A percentile compares a stretch with the other conserved stretches of the same genome.
Evolutionary conservation across 2,329 filamentous ascomycete genomes (phyloP).

Genomic region (Metarhizium humberi): DNA sequence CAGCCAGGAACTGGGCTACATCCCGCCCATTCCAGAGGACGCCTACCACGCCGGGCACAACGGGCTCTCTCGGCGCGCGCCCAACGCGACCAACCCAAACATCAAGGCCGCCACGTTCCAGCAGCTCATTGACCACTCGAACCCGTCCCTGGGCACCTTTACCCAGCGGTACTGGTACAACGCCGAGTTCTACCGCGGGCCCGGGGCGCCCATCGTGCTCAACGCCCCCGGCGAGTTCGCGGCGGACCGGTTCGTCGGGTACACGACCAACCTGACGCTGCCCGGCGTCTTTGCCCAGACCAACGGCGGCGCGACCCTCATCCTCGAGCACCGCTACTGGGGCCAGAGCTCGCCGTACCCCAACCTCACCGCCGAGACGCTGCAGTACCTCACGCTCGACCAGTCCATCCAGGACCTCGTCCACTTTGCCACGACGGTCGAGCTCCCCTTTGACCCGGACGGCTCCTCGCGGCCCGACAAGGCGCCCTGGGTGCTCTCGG

Average conservation of each 20-base stretch:
- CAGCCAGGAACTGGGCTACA: not conserved
- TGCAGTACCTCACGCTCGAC: slow-evolving; percentile 70
- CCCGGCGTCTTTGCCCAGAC: slow-evolving; percentile 55
- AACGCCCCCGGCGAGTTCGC: slow-evolving; percentile 56
- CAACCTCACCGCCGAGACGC: slow-evolving; percentile 53
- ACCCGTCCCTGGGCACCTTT: slow-evolving; percentile 51
- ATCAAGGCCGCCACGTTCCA: slow-evolving; percentile 27
- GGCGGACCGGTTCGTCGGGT: slow-evolving; percentile 48
- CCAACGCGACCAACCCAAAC: not conserved
- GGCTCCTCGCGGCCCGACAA: slow-evolving; percentile 52
- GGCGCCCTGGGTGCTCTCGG: slow-evolving; percentile 65
- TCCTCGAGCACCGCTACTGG: slow-evolving; percentile 80
- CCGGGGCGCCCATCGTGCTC: slow-evolving; percentile 69
- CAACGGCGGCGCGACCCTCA: slow-evolving; percentile 61
- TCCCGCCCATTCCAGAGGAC: slow-evolving; percentile 1
- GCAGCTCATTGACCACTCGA: slow-evolving; percentile 49
- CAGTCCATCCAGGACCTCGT: slow-evolving; percentile 67
- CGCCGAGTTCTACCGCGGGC: slow-evolving; percentile 59
- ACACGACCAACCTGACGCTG: slow-evolving; percentile 63
- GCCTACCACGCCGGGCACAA: not conserved
- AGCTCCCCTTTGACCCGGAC: slow-evolving; percentile 57
- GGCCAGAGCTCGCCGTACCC: slow-evolving; percentile 59
- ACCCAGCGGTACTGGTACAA: slow-evolving; percentile 73
- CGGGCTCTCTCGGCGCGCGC: not conserved
- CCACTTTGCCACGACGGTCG: slow-evolving; percentile 64